Percentiles rank a stretch among this genome's conserved stretches.
phyloP scores from a whole-genome alignment of 306 rosid species.

The barrel medic (Medicago truncatula) region DNA sequence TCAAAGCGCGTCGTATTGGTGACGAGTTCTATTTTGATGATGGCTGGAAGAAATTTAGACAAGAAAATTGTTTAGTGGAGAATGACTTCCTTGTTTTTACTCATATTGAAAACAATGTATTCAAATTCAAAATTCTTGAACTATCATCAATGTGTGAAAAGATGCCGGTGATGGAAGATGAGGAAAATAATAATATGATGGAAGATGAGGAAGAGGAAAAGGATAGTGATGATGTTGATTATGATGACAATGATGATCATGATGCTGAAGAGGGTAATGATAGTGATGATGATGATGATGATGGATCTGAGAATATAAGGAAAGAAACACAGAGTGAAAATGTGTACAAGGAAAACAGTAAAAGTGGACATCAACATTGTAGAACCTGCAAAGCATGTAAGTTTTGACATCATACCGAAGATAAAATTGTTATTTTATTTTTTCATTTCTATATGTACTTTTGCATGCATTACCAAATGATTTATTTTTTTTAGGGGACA shows the following conservation, averaged over 20 bases:
- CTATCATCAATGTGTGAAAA: slow-evolving; percentile 31
- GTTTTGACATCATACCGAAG: not conserved
- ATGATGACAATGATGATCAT: not conserved
- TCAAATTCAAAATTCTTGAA: slow-evolving; percentile 39
- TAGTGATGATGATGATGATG: not conserved
- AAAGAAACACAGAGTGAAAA: slow-evolving; percentile 1
- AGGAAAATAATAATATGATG: not conserved
- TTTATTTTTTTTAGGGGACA: slow-evolving; percentile 31
- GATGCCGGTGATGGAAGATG: not conserved
- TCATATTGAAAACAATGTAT: not conserved
- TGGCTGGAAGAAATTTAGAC: slow-evolving; percentile 37
- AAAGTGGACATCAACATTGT: not conserved
- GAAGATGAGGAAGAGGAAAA: not conserved
- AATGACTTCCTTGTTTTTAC: no score
- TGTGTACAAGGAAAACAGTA: not conserved
- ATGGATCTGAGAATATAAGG: not conserved
- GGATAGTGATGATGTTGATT: not conserved
- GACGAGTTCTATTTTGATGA: not conserved
- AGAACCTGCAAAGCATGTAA: slow-evolving; percentile 32
- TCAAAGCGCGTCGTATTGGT: not conserved
- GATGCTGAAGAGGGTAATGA: not conserved
- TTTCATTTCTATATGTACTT: not conserved
- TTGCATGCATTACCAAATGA: not conserved
- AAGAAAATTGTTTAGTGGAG: slow-evolving; percentile 7
- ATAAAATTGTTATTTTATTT: not conserved